These are phyloP conservation scores for Backusella circina DNA, from an alignment of 192 early-diverging fungal genomes.

Conservation along the genomic window DNA sequence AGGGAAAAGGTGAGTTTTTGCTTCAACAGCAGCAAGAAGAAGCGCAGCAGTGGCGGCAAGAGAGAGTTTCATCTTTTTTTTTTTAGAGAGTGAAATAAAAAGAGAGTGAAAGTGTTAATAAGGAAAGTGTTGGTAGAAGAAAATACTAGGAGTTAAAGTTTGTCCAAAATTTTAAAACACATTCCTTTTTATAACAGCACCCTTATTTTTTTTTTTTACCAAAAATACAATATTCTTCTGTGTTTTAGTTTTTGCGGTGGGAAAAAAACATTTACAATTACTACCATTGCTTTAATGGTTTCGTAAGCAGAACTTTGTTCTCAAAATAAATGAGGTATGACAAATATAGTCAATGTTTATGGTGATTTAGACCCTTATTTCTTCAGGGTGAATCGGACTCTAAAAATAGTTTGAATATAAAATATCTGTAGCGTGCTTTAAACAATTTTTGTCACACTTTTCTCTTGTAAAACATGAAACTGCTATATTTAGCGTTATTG, in stretches of 20 bases:
- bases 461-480: slow-evolving; percentile 1
- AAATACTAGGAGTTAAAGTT: not conserved
- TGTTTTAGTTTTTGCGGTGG: not conserved
- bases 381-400: not conserved
- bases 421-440: not conserved
- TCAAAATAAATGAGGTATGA: slow-evolving; percentile 1
- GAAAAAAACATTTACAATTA: not conserved
- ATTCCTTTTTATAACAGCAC: not conserved
- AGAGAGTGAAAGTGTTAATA: not conserved
- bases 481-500: not conserved
- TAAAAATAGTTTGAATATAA: not conserved
- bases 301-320: not conserved
- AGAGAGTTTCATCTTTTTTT: not conserved
- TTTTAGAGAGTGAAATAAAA: not conserved
- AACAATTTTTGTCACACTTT: not conserved
- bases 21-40: slow-evolving; percentile 4
- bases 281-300: not conserved
- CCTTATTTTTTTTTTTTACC: not conserved
- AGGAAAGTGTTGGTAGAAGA: not conserved
- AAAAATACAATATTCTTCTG: not conserved
- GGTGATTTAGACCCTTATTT: not conserved
- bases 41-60: not conserved
- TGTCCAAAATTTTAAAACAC: not conserved
- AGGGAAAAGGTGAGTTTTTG: slow-evolving; percentile 25
- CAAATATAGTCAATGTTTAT: not conserved